Percentiles rank a stretch among this genome's conserved stretches.
Conservation (phyloP, 345 rosid genomes). For the Brassica juncea region DNA sequence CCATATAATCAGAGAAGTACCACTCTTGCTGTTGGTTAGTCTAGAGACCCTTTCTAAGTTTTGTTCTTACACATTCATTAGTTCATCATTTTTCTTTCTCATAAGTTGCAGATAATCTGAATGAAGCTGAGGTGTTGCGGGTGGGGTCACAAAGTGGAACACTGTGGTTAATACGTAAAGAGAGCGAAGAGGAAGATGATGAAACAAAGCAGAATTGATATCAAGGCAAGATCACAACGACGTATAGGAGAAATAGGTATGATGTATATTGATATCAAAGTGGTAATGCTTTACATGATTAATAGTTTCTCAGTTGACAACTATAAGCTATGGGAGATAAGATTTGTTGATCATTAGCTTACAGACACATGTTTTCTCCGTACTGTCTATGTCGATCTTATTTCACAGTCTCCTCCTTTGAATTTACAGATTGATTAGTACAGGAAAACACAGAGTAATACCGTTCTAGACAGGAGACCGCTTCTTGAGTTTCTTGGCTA, state of each 20-base stretch:
- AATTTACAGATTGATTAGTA: conserved; percentile 22
- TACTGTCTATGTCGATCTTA: conserved; percentile 11
- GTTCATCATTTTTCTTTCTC: too few relatives aligned
- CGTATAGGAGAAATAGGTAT: conserved; percentile 28
- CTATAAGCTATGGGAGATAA: conserved; percentile 18
- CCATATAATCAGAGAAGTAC: too few relatives aligned
- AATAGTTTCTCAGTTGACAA: not conserved
- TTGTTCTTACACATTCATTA: too few relatives aligned
- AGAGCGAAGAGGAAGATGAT: not conserved
- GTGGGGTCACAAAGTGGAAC: not conserved
- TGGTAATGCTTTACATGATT: conserved; percentile 1
- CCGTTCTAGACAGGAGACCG: conserved; percentile 12
- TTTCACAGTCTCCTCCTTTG: not conserved
- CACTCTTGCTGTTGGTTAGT: too few relatives aligned
- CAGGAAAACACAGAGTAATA: not conserved
- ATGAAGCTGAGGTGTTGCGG: not conserved
- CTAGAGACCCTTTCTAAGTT: too few relatives aligned
- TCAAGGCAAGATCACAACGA: not conserved
- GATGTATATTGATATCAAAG: conserved; percentile 31
- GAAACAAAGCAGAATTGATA: not conserved
- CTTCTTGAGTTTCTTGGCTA: conserved; percentile 66
- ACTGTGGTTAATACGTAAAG: not conserved
- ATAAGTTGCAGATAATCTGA: not conserved
- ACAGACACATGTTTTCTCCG: not conserved
- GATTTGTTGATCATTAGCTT: conserved; percentile 5